These are phyloP conservation scores for Flaveria linearis DNA, from an alignment of 129 eudicot species.

Conservation along the genomic window DNA sequence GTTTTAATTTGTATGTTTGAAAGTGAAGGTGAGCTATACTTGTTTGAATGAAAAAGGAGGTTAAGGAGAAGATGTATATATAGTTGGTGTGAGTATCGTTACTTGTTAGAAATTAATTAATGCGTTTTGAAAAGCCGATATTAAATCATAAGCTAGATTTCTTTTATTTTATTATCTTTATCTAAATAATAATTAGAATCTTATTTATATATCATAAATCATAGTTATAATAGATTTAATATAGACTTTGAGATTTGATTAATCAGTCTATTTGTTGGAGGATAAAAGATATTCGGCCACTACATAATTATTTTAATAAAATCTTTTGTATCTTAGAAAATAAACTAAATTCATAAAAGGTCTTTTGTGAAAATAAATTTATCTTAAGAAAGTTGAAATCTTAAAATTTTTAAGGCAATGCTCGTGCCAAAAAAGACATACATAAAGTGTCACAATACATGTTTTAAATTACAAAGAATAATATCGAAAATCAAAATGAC, in stretches of 20 bases:
- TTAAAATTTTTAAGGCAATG: too few species aligned
- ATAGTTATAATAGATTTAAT: slow-evolving; percentile 35
- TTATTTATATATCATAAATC: slow-evolving; percentile 12
- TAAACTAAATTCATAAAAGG: too few species aligned
- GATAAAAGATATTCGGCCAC: not conserved
- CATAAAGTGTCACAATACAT: too few species aligned
- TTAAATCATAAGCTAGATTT: slow-evolving; percentile 37
- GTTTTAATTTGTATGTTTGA: slow-evolving; percentile 22
- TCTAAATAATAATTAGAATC: slow-evolving; percentile 21
- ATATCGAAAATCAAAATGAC: too few species aligned
- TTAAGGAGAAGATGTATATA: slow-evolving; percentile 42
- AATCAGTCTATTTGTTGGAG: not conserved
- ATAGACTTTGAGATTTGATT: not conserved
- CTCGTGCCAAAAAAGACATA: too few species aligned
- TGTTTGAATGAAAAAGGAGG: slow-evolving; percentile 41
- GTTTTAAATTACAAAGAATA: too few species aligned
- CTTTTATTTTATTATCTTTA: slow-evolving; percentile 11
- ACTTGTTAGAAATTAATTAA: slow-evolving; percentile 28
- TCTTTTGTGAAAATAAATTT: too few species aligned
- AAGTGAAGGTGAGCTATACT: slow-evolving; percentile 28
- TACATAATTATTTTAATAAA: too few species aligned
- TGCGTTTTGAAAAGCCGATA: slow-evolving; percentile 38
- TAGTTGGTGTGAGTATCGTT: slow-evolving; percentile 26
- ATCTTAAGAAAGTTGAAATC: too few species aligned
- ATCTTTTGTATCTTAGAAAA: too few species aligned